Percentiles rank a stretch among this genome's conserved stretches.
Conservation (phyloP, 768 basidiomycete species). For the Kwoniella dendrophila region DNA sequence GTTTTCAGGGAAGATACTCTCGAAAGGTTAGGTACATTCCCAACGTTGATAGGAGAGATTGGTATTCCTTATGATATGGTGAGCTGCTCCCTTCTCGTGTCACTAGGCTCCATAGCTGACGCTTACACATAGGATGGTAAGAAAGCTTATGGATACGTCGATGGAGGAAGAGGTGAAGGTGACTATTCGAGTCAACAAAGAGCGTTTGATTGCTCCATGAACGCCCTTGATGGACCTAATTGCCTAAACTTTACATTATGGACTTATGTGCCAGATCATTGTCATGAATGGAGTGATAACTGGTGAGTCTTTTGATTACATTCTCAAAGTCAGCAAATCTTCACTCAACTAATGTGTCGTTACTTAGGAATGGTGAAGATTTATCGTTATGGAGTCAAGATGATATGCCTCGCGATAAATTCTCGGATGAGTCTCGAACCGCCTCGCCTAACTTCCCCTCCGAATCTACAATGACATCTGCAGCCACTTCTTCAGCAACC, state of each 20-base stretch:
- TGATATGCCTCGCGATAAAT: constrained; percentile 59
- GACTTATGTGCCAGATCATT: constrained; percentile 64
- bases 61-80: constrained; percentile 55
- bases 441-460: constrained; percentile 7
- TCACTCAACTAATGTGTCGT: neutral
- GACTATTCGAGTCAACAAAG: constrained; percentile 77
- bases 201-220: constrained; percentile 62
- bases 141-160: constrained; percentile 75
- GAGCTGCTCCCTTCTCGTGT: constrained; percentile 7
- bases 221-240: constrained; percentile 58
- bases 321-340: neutral
- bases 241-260: constrained; percentile 58
- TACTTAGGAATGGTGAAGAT: constrained; percentile 76
- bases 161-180: constrained; percentile 66
- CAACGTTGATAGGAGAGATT: constrained; percentile 93
- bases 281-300: constrained; percentile 87
- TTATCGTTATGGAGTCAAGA: constrained; percentile 82
- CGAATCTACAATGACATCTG: neutral
- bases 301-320: constrained; percentile 62
- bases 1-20: constrained; percentile 73
- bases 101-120: constrained; percentile 11
- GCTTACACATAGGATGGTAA: constrained; percentile 67
- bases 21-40: constrained; percentile 67
- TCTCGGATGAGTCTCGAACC: constrained; percentile 20
- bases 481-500: constrained; percentile 11